Conservation (phyloP, 495 filamentous ascomycete species). For the Aspergillus diversus region DNA sequence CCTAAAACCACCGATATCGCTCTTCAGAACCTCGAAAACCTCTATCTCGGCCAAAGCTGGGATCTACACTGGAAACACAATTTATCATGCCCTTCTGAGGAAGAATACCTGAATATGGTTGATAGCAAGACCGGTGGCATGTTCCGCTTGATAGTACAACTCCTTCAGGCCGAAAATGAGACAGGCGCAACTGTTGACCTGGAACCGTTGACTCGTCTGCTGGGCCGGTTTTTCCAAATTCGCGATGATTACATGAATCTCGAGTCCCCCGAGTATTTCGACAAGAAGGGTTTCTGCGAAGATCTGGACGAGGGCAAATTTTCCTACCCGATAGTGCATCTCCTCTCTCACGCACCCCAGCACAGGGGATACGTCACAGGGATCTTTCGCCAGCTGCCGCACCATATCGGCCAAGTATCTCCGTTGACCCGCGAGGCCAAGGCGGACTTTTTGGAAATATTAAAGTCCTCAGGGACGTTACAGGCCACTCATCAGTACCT, state of each 20-base stretch:
- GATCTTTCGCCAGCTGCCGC: background rate
- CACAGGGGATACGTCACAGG: background rate
- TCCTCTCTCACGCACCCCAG: background rate
- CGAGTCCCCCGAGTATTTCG: slow-evolving; percentile 14
- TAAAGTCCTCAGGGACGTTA: background rate
- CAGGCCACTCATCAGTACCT: background rate
- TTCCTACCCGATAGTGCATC: slow-evolving; percentile 21
- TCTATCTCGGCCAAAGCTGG: slow-evolving; percentile 33
- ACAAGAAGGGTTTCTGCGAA: slow-evolving; percentile 23
- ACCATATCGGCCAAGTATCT: background rate
- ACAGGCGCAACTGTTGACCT: slow-evolving; percentile 7
- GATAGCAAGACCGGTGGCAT: slow-evolving; percentile 43
- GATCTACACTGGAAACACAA: slow-evolving; percentile 40
- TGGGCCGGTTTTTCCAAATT: slow-evolving; percentile 41
- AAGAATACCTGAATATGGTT: slow-evolving; percentile 28
- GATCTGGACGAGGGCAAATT: slow-evolving; percentile 23
- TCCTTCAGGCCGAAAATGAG: slow-evolving; percentile 28
- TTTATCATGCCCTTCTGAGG: slow-evolving; percentile 21
- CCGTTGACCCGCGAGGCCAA: background rate
- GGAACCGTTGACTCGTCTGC: slow-evolving; percentile 20
- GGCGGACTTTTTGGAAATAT: background rate
- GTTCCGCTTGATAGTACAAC: slow-evolving; percentile 31
- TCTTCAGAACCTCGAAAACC: slow-evolving; percentile 21
- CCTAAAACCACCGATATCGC: background rate
- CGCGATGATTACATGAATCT: slow-evolving; percentile 46